Conservation (phyloP, 768 basidiomycete genomes). For the Crassisporium funariophilum region DNA sequence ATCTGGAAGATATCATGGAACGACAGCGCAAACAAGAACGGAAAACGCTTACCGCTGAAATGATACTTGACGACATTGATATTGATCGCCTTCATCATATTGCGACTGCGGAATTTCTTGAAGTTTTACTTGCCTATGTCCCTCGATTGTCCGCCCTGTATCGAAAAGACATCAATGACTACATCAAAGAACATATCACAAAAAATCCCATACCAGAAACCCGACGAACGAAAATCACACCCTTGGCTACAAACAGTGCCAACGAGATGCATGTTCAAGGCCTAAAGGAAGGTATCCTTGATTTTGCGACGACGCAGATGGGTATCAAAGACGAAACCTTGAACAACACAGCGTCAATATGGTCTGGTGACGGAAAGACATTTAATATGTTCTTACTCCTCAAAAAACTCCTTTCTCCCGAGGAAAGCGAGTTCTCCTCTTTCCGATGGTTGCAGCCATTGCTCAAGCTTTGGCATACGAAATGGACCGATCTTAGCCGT, state of each 20-base stretch:
- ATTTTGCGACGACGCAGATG: slow-evolving; percentile 17
- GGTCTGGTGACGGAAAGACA: slow-evolving; percentile 22
- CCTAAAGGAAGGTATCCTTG: slow-evolving; percentile 18
- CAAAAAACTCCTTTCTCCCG: slow-evolving; percentile 5
- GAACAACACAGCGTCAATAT: slow-evolving; percentile 8
- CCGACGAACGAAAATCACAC: slow-evolving; percentile 11
- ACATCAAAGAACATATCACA: not conserved
- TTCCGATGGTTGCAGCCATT: slow-evolving; percentile 23
- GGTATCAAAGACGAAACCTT: slow-evolving; percentile 15
- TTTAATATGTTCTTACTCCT: slow-evolving; percentile 16
- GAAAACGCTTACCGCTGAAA: slow-evolving; percentile 7
- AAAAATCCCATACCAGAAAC: slow-evolving; percentile 14
- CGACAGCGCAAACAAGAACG: slow-evolving; percentile 16
- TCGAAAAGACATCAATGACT: slow-evolving; percentile 5
- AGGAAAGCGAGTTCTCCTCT: slow-evolving; percentile 19
- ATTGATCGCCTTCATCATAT: slow-evolving; percentile 15
- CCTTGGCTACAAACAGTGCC: slow-evolving; percentile 19
- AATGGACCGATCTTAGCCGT: slow-evolving; percentile 32
- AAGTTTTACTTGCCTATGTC: slow-evolving; percentile 9
- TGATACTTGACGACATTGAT: slow-evolving; percentile 19
- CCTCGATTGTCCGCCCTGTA: slow-evolving; percentile 16
- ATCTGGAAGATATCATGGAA: slow-evolving; percentile 13
- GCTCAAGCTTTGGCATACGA: slow-evolving; percentile 34
- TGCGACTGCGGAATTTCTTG: slow-evolving; percentile 12
- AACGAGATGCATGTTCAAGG: slow-evolving; percentile 20